Evolutionary conservation across 139 green algal species (phyloP).

Genomic region (Bryopsis sp.): DNA sequence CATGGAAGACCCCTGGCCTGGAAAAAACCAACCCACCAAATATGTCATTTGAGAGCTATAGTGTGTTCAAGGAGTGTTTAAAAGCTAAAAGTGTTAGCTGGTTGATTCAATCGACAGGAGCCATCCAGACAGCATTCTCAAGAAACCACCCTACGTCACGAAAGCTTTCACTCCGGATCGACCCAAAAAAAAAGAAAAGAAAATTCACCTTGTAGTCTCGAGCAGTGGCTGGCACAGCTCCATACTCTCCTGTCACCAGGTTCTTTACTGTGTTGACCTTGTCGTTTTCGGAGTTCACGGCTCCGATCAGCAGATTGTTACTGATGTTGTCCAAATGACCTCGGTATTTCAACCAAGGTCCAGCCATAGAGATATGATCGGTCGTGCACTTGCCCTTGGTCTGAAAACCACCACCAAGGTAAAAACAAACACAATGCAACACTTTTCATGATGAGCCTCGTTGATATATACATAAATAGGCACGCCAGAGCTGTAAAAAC

Average conservation of each 20-base stretch:
- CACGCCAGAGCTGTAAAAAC: too few relatives aligned
- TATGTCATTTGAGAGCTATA: too few relatives aligned
- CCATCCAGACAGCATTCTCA: too few relatives aligned
- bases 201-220: slow-evolving; percentile 72
- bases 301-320: slow-evolving; percentile 97
- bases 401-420: slow-evolving; percentile 18
- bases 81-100: too few relatives aligned
- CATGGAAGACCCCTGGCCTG: slow-evolving; percentile 47
- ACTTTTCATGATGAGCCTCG: not conserved
- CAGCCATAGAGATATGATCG: slow-evolving; percentile 96
- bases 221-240: slow-evolving; percentile 49
- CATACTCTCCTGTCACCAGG: slow-evolving; percentile 50
- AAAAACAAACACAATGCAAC: not conserved
- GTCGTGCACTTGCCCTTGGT: slow-evolving; percentile 96
- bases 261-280: slow-evolving; percentile 65
- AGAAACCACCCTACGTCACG: too few relatives aligned
- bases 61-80: too few relatives aligned
- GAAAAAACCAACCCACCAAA: too few relatives aligned
- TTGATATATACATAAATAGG: too few relatives aligned
- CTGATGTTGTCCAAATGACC: slow-evolving; percentile 96
- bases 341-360: slow-evolving; percentile 94
- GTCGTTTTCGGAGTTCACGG: slow-evolving; percentile 58
- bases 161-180: not conserved
- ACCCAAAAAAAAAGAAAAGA: not conserved
- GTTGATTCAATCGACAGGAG: too few relatives aligned